Evolutionary conservation across 108 stramenopile species (phyloP).

Genomic region (Schizochytrium sp.): DNA sequence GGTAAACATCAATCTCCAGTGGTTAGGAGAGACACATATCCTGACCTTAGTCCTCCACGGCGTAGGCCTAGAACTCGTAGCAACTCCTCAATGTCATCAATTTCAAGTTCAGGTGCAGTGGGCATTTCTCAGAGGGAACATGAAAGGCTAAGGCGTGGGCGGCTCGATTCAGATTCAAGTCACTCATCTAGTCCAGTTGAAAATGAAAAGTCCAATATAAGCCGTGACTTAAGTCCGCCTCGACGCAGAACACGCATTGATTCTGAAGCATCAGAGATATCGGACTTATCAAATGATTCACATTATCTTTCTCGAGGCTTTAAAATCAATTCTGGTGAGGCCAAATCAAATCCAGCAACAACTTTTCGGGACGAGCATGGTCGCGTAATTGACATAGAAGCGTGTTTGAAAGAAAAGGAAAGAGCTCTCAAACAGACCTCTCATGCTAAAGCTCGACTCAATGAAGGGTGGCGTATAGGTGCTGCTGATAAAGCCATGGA

Average conservation of each 20-base stretch:
- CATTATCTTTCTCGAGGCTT: background rate
- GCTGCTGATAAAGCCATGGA: background rate
- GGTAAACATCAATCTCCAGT: no score
- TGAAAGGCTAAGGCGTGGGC: background rate
- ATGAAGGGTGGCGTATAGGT: background rate
- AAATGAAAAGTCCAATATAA: no score
- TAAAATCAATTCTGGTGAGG: background rate
- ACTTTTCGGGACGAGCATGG: background rate
- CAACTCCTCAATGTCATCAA: background rate
- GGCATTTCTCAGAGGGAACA: background rate
- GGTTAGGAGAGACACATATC: no score
- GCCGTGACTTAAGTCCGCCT: background rate
- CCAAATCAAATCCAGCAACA: background rate
- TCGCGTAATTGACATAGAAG: background rate
- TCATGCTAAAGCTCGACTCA: background rate
- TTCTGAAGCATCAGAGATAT: background rate
- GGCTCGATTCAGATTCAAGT: no score
- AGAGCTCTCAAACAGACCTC: background rate
- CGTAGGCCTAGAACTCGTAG: no score
- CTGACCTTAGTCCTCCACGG: no score
- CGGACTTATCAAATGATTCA: background rate
- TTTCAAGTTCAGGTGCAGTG: background rate
- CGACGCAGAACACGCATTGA: background rate
- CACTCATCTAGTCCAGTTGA: no score
- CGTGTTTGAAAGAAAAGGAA: background rate